phyloP scores from a whole-genome alignment of 1,284 basidiomycete genomes.

The Melanopsichium pennsylvanicum region DNA sequence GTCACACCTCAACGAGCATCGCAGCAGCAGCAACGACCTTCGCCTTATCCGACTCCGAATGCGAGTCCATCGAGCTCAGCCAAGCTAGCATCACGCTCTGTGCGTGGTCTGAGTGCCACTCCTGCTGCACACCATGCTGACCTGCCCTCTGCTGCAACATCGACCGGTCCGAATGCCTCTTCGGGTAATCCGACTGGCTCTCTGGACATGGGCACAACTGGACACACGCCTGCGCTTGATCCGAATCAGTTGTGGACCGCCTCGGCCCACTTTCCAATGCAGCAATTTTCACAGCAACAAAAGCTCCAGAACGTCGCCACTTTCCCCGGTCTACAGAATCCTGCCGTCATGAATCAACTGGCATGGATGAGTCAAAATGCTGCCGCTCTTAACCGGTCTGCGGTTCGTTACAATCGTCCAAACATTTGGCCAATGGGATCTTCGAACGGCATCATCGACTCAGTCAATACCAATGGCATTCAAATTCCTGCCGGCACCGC shows the following conservation, averaged over 20 bases:
- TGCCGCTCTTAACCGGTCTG: slow-evolving; percentile 15
- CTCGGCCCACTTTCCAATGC: slow-evolving; percentile 28
- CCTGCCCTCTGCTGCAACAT: not conserved
- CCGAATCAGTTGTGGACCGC: slow-evolving; percentile 15
- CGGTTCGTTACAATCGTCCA: slow-evolving; percentile 35
- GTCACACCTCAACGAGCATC: slow-evolving; percentile 13
- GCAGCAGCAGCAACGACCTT: slow-evolving; percentile 5
- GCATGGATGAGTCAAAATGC: slow-evolving; percentile 32
- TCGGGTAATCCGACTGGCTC: not conserved
- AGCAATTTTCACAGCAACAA: slow-evolving; percentile 15
- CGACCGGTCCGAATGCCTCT: slow-evolving; percentile 4
- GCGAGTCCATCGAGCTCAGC: slow-evolving; percentile 3
- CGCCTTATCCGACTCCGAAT: no score
- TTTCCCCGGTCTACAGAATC: slow-evolving; percentile 18
- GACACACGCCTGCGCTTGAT: slow-evolving; percentile 10
- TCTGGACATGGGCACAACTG: not conserved
- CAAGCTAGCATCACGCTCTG: slow-evolving; percentile 3
- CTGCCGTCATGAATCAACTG: slow-evolving; percentile 18
- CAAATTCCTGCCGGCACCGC: slow-evolving; percentile 4
- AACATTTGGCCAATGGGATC: slow-evolving; percentile 32
- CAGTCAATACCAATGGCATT: not conserved
- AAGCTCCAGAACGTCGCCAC: slow-evolving; percentile 4
- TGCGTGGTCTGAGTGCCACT: slow-evolving; percentile 11
- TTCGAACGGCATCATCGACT: not conserved
- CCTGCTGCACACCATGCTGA: slow-evolving; percentile 3